Conservation (phyloP, 257 asterid genomes). For the Dorcoceras hygrometricum region DNA sequence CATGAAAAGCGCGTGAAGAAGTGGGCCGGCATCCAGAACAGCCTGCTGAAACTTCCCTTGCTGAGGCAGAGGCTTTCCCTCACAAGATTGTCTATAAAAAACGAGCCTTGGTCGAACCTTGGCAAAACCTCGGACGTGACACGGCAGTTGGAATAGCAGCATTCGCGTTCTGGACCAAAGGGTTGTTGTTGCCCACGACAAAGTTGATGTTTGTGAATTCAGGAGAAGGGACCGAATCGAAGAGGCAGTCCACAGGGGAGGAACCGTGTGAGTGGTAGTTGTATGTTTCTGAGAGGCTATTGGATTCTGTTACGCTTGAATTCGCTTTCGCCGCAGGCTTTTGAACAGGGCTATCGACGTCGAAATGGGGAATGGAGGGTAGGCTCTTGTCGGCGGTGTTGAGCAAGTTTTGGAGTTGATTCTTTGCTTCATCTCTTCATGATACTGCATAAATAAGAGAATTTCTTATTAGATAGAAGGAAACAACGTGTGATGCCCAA, state of each 20-base stretch:
- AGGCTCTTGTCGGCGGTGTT: conserved; percentile 23
- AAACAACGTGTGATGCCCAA: background rate
- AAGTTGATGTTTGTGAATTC: conserved; percentile 44
- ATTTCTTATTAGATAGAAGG: background rate
- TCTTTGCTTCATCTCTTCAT: conserved; percentile 58
- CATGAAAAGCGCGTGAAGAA: conserved; percentile 59
- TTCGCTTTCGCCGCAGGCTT: conserved; percentile 39
- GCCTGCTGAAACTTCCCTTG: conserved; percentile 59
- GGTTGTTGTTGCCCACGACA: conserved; percentile 17
- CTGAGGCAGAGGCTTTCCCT: conserved; percentile 52
- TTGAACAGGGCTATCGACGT: conserved; percentile 24
- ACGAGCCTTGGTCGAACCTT: conserved; percentile 35
- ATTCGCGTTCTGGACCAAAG: conserved; percentile 16
- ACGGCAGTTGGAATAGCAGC: background rate
- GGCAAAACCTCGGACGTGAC: conserved; percentile 5
- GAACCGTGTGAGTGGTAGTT: conserved; percentile 46
- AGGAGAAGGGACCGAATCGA: conserved; percentile 49
- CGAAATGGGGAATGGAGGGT: conserved; percentile 19
- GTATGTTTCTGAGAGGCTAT: conserved; percentile 52
- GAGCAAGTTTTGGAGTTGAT: conserved; percentile 43
- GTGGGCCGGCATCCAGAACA: conserved; percentile 63
- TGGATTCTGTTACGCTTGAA: conserved; percentile 63
- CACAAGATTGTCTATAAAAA: conserved; percentile 47
- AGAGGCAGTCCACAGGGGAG: conserved; percentile 45
- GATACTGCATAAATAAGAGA: conserved; percentile 27